These are phyloP conservation scores for Alternaria triticimaculans DNA, from an alignment of 2,329 filamentous ascomycete genomes.

Conservation along the genomic window DNA sequence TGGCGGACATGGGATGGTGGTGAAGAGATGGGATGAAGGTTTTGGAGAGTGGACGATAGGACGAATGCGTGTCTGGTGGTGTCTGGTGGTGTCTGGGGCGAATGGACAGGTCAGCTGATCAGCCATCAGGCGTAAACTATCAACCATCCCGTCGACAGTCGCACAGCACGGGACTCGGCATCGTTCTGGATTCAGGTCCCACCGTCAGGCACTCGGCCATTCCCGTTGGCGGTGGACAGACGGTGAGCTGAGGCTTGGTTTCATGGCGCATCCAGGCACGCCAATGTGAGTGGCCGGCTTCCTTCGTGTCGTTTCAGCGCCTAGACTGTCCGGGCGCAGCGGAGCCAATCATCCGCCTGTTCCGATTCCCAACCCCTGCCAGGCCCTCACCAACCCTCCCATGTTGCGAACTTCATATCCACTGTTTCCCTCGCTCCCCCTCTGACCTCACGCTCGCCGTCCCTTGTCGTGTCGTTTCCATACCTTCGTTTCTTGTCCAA, in stretches of 20 bases:
- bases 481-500: constrained; percentile 36
- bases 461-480: constrained; percentile 19
- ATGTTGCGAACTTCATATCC: constrained; percentile 30
- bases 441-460: constrained; percentile 23
- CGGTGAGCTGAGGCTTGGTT: constrained; percentile 23
- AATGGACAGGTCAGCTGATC: not conserved
- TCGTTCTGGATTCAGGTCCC: not conserved
- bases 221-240: constrained; percentile 7
- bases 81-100: not conserved
- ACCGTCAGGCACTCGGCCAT: not conserved
- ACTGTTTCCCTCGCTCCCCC: constrained; percentile 29
- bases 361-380: constrained; percentile 7
- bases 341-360: constrained; percentile 24
- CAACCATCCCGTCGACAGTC: not conserved
- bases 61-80: not conserved
- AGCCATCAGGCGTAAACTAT: not conserved
- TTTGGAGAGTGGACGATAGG: not conserved
- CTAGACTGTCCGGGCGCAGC: constrained; percentile 15
- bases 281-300: constrained; percentile 26
- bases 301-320: constrained; percentile 28
- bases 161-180: not conserved
- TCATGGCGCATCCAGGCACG: constrained; percentile 37
- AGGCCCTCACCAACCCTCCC: constrained; percentile 4
- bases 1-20: constrained; percentile 3
- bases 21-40: not conserved